A percentile compares a stretch with the other conserved stretches of the same genome.
phyloP scores from a whole-genome alignment of 257 asterid species.

The Solanum corneliomulleri region DNA sequence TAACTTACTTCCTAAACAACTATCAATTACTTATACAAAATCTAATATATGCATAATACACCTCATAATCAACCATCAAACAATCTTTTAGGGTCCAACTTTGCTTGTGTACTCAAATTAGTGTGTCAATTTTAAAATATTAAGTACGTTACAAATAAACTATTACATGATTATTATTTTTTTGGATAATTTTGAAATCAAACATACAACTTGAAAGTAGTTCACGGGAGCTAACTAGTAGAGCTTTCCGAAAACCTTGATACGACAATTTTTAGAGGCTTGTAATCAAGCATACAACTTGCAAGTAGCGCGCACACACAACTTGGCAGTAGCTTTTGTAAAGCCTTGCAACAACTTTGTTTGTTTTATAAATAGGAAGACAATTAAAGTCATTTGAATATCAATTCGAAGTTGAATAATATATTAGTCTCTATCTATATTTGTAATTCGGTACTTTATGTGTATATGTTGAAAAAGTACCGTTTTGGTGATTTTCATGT shows the following conservation, averaged over 20 bases:
- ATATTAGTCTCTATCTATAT: neutral
- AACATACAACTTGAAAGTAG: neutral
- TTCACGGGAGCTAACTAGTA: no score
- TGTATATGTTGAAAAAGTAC: neutral
- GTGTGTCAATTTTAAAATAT: neutral
- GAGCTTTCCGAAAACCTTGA: neutral
- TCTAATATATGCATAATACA: no score
- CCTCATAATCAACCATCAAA: neutral
- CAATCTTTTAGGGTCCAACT: neutral
- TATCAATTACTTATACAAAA: neutral
- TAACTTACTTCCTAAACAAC: no score
- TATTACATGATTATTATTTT: no score
- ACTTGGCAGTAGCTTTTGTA: neutral
- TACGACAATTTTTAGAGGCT: accelerated
- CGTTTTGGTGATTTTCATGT: neutral
- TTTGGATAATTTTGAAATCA: no score
- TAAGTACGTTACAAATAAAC: neutral
- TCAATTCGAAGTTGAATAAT: neutral
- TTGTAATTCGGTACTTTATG: no score
- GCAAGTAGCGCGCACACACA: neutral
- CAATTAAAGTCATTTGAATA: neutral
- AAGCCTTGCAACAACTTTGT: neutral
- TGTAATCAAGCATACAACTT: neutral
- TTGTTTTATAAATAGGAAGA: neutral
- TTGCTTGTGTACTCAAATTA: neutral